Percentiles rank a stretch among this genome's conserved stretches.
Evolutionary conservation across 2,329 filamentous ascomycete genomes (phyloP).

Genomic region (Stromatinia cepivora): DNA sequence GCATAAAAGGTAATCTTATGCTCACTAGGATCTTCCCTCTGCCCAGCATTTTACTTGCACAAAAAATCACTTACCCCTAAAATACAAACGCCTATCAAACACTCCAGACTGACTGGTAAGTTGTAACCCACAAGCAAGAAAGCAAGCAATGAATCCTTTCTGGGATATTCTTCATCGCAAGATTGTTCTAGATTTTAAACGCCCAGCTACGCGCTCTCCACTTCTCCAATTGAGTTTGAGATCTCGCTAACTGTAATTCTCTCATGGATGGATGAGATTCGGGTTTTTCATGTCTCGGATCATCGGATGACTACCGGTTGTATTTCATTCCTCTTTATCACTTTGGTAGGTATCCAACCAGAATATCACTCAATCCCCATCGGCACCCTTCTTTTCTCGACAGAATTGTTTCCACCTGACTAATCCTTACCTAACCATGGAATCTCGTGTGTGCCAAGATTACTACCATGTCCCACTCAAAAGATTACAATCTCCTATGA

Average conservation of each 20-base stretch:
- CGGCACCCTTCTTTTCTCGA: too few relatives aligned
- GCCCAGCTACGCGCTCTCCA: conserved; percentile 18
- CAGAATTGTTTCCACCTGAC: too few relatives aligned
- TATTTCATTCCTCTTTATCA: not conserved
- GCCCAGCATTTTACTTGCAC: not conserved
- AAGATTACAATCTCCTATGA: not conserved
- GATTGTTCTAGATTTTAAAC: conserved; percentile 18
- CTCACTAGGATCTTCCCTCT: not conserved
- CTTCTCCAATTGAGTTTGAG: not conserved
- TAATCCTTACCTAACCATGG: not conserved
- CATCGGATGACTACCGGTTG: not conserved
- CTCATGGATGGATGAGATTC: not conserved
- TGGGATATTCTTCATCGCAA: not conserved
- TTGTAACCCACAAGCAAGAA: not conserved
- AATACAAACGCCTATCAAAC: not conserved
- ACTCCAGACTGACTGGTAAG: conserved; percentile 6
- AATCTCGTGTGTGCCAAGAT: conserved; percentile 11
- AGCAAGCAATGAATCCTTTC: not conserved
- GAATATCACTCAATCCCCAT: not conserved
- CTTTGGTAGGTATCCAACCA: not conserved
- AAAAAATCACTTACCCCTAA: not conserved
- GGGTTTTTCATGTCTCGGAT: not conserved
- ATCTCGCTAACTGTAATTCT: not conserved
- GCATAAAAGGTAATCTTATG: conserved; percentile 7
- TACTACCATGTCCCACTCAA: not conserved